Percentiles rank a stretch among this genome's conserved stretches.
Conservation (phyloP, 495 filamentous ascomycete genomes). For the Mycothermus thermophilus region DNA sequence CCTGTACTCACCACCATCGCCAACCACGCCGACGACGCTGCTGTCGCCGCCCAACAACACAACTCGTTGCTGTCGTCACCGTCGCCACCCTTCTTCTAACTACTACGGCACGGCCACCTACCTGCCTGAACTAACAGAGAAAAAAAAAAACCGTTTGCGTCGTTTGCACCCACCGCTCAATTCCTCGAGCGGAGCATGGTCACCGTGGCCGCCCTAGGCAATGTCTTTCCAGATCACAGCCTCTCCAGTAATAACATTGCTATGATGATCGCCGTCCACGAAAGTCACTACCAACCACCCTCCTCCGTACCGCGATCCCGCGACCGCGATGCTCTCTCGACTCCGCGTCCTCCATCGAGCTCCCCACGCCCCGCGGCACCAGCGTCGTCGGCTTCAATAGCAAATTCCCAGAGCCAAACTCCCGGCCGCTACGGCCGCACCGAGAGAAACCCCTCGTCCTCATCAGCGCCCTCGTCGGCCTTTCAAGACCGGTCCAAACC, state of each 20-base stretch:
- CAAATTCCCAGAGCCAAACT: slow-evolving; percentile 5
- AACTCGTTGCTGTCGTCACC: slow-evolving; percentile 18
- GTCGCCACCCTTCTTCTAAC: slow-evolving; percentile 14
- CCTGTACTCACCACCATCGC: no score
- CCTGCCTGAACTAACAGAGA: no score
- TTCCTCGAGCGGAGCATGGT: slow-evolving; percentile 16
- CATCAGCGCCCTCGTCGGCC: slow-evolving; percentile 35
- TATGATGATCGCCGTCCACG: slow-evolving; percentile 35
- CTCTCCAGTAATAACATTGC: slow-evolving; percentile 31
- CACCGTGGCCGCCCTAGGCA: slow-evolving; percentile 37
- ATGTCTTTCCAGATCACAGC: slow-evolving; percentile 32
- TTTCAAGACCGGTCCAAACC: slow-evolving; percentile 21
- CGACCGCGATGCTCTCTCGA: slow-evolving; percentile 20
- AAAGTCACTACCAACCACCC: slow-evolving; percentile 27
- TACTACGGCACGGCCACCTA: no score
- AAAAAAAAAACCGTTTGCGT: background rate
- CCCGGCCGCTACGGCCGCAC: slow-evolving; percentile 17
- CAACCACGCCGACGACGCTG: no score
- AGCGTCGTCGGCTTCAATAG: slow-evolving; percentile 13
- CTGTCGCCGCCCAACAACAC: no score
- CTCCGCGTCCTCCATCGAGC: no score
- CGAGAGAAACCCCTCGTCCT: slow-evolving; percentile 33
- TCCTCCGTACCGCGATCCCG: slow-evolving; percentile 27
- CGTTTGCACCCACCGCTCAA: background rate
- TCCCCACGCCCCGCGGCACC: no score